Conservation (phyloP, 805 yeast species). For the Saccharomycopsis fibuligera region DNA sequence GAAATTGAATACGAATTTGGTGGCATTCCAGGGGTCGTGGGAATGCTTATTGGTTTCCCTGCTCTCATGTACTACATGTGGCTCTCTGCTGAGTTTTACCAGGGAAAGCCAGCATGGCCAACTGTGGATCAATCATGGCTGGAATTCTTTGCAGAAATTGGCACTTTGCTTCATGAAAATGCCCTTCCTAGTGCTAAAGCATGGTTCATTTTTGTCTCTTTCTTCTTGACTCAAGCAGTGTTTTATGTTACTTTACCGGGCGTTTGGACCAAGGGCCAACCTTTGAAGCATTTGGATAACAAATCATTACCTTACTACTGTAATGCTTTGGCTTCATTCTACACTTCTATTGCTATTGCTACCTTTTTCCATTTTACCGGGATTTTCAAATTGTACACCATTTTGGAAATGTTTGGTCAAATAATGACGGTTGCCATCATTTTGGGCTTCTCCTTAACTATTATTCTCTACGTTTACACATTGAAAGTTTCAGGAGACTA, state of each 20-base stretch:
- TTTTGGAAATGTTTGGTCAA: slow-evolving; percentile 80
- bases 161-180: slow-evolving; percentile 39
- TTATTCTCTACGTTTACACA: slow-evolving; percentile 65
- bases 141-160: slow-evolving; percentile 41
- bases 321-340: slow-evolving; percentile 84
- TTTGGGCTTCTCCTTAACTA: slow-evolving; percentile 65
- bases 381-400: slow-evolving; percentile 62
- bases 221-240: slow-evolving; percentile 59
- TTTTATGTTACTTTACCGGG: slow-evolving; percentile 88
- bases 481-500: slow-evolving; percentile 63
- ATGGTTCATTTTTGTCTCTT: slow-evolving; percentile 66
- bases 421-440: slow-evolving; percentile 89
- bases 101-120: slow-evolving; percentile 70
- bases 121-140: slow-evolving; percentile 45
- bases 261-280: slow-evolving; percentile 91
- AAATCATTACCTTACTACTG: slow-evolving; percentile 87
- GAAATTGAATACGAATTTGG: slow-evolving; percentile 85
- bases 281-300: slow-evolving; percentile 72
- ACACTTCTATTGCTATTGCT: slow-evolving; percentile 54
- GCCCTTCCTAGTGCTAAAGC: slow-evolving; percentile 57
- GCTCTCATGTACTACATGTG: slow-evolving; percentile 94
- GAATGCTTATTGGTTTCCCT: slow-evolving; percentile 93
- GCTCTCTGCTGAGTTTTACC: slow-evolving; percentile 78
- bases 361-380: slow-evolving; percentile 66
- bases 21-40: slow-evolving; percentile 81